Evolutionary conservation across 768 basidiomycete species (phyloP).

Genomic region (Tulasnella sp.): DNA sequence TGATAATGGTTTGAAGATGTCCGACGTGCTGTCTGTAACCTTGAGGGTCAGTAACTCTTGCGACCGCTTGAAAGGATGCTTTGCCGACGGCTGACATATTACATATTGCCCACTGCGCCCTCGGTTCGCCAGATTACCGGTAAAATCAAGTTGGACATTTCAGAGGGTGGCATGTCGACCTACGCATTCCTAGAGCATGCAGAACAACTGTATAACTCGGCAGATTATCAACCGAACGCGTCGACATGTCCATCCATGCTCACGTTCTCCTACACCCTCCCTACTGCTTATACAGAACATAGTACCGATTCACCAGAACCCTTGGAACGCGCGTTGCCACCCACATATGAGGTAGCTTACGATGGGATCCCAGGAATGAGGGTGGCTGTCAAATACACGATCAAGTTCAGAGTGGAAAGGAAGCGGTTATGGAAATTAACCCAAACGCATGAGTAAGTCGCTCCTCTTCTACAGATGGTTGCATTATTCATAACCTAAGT

Average conservation of each 20-base stretch:
- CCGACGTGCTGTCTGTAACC: constrained; percentile 1
- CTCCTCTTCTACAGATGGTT: no score
- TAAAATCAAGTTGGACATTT: constrained; percentile 15
- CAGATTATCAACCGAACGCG: background rate
- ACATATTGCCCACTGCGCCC: background rate
- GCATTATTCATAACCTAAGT: no score
- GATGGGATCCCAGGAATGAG: constrained; percentile 15
- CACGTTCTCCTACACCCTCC: constrained; percentile 7
- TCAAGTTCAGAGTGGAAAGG: constrained; percentile 9
- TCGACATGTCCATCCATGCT: constrained; percentile 7
- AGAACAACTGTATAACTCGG: background rate
- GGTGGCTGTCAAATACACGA: constrained; percentile 13
- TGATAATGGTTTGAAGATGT: background rate
- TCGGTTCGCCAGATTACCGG: constrained; percentile 9
- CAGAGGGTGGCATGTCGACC: constrained; percentile 11
- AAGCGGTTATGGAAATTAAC: constrained; percentile 13
- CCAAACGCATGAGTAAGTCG: constrained; percentile 10
- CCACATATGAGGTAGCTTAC: constrained; percentile 14
- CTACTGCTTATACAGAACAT: background rate
- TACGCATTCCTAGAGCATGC: background rate
- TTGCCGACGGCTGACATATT: background rate
- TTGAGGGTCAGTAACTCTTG: constrained; percentile 2
- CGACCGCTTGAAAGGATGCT: no score
- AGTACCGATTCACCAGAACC: constrained; percentile 4
- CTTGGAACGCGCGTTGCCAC: constrained; percentile 9